Percentiles rank a stretch among this genome's conserved stretches.
Conservation (phyloP, 2,329 filamentous ascomycete genomes). For the Talaromyces amestolkiae region DNA sequence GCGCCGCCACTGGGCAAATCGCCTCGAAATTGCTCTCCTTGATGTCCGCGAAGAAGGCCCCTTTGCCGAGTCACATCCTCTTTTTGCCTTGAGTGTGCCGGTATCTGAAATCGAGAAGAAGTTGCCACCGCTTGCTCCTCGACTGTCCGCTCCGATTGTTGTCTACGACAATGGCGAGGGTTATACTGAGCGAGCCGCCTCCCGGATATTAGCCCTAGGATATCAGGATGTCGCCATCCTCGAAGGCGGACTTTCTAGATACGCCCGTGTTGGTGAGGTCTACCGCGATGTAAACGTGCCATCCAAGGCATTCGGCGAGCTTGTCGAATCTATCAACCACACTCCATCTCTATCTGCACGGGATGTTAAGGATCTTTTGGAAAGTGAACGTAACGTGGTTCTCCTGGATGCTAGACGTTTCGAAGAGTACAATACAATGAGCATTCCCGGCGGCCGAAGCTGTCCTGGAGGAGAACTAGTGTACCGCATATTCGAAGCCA, state of each 20-base stretch:
- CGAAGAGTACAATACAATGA: constrained; percentile 34
- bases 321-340: constrained; percentile 32
- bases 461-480: constrained; percentile 33
- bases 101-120: constrained; percentile 31
- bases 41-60: constrained; percentile 36
- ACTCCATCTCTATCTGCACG: constrained; percentile 30
- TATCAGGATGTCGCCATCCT: constrained; percentile 27
- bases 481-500: constrained; percentile 32
- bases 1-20: constrained; percentile 27
- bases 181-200: constrained; percentile 26
- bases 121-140: constrained; percentile 28
- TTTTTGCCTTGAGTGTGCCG: constrained; percentile 31
- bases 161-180: constrained; percentile 33
- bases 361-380: constrained; percentile 29
- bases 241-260: constrained; percentile 28
- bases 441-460: constrained; percentile 32
- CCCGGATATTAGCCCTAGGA: constrained; percentile 26
- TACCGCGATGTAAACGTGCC: constrained; percentile 34
- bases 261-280: constrained; percentile 28
- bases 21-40: constrained; percentile 28
- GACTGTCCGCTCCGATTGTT: constrained; percentile 27
- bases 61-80: constrained; percentile 29
- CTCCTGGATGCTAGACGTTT: constrained; percentile 33
- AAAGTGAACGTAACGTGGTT: constrained; percentile 24
- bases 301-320: constrained; percentile 34